Base-by-base conservation (phyloP, 2,329 filamentous ascomycete genomes). In the Phialophora expanda region DNA sequence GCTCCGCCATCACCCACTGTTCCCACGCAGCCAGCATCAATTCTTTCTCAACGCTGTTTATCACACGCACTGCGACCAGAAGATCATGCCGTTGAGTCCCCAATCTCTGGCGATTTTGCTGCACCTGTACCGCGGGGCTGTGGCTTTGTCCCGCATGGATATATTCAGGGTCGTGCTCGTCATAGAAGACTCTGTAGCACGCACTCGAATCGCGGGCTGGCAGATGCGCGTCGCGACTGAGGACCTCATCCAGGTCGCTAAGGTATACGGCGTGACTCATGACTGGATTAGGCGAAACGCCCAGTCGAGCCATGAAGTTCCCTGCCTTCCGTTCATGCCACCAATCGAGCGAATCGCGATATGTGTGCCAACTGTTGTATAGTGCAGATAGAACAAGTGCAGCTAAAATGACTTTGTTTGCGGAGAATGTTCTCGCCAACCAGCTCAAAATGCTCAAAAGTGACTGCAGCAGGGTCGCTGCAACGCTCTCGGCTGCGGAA, bases 1-100 rank as follows among this genome's bases (percentile, higher is more conserved):
- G 89, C 79, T 99, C 95, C 71, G 91, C 89, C 2, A 86, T 78
- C 32, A 98, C 84, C 93, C 94, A 99, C 69, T 91, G 91, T 80
- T 97, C 93, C 89, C 93, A 99, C 77, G 97, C 94, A 0, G 90
- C 90, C 73, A 88, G 86, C 61, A 98, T 78, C 76, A 97, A 89
- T 77, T 97, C 93, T 65, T 86, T 85, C 81, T 98, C 95, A 30
- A 98, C 88, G 64, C 86, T 89, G 78, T 98, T 97, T 67, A 98
- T 89, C 2, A 97, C 87, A 4, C 93, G 88, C 81, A 98, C 88
- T 4, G 93, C 93, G 4, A 99, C 93, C 2, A 98, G 81, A 22
- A 99, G 82, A 75, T 98, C 93, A 76, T 99, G 92, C 2, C 95
- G 86, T 76, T 97, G 95, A 1, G 87, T 83, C 0, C 91, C 94